Base-by-base conservation (phyloP, 495 filamentous ascomycete genomes). In the Parathielavia hyrcaniae region DNA sequence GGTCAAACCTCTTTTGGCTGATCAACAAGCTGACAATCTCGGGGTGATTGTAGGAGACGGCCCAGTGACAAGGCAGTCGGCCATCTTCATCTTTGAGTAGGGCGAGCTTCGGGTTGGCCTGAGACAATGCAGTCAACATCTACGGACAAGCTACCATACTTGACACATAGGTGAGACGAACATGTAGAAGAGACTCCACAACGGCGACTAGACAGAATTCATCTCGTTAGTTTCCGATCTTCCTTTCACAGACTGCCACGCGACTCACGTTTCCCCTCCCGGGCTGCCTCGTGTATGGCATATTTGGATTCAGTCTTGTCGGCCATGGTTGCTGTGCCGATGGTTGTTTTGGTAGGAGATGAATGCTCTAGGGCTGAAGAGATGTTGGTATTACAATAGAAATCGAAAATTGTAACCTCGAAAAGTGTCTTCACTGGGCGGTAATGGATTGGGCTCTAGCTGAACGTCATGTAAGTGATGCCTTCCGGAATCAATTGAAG, bases 31-130 rank as follows among this genome's bases (percentile, higher is more conserved):
- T 76, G 22, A 88, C 85, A 52, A 96, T 89, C 39, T 82, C 78
- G n/a, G 82, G 71, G 40, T 83, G 86, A 68, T 92, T 95, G 71
- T 87, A 86, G 44, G 91, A 93, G 14, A 83, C 82, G 1, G 93
- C 93, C 95, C 95, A 99, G 73, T 99, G 95, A 51, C 97, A 85
- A 0, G 95, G 87, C 22, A 96, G 81, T 50, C 93, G 88, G 50
- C 90, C 90, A 69, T 99, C 93, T 50, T 88, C 85, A 64, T 99
- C 93, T 69, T 84, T 87, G 48, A 75, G 76, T 36, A 74, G 76
- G 14, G 88, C 85, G 41, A 91, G 80, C 62, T 88, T 90, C 0
- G 89, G 86, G 64, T 95, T 91, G 64, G 86, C 86, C 84, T 95
- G 26, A 59, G 35, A 3, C 2, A 30, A 30, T 30, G 26, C 3